Evolutionary conservation across 257 asterid genomes (phyloP), one percentile per base, ranked within the genome.

Genomic region (Solanum ossicruentum): DNA sequence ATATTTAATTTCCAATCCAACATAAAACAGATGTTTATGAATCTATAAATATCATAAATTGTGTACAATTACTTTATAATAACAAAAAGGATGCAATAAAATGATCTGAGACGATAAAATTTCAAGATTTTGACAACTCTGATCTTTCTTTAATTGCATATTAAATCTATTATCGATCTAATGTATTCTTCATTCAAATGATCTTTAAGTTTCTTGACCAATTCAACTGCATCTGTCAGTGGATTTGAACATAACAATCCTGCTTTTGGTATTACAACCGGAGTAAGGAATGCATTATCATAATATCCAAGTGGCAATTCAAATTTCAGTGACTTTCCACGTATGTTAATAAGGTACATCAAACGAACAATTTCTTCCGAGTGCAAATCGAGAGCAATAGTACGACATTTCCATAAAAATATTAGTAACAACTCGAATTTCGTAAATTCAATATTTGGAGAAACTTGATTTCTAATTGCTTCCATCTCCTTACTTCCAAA

Each of bases 101-200:
- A 45, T 61, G 63, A 60, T 82, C 85, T 7, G 83, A 84, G 13
- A 72, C n/a, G 2, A 36, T 0, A 10, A 41, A 86, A 23, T n/a
- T 86, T 84, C 71, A 54, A 10, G 23, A n/a, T 60, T 47, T 28
- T 26, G 69, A 10, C 3, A 57, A 82, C 7, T 72, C 26, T 6
- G 88, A 71, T 17, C 84, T 49, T 12, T 77, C 85, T 69, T 78
- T 82, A 15, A 83, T 78, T 0, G 55, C 88, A 80, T n/a, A 87
- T 85, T 3, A 87, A 28, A 47, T 87, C 85, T 5, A 41, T 69
- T 2, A 57, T 18, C 3, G 65, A 61, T 21, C 12, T 61, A 11
- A 61, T 61, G 0, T 61, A 61, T 36, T 61, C 69, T 11, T 61
- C 69, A 2, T 61, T 61, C 1, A 21, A 1, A 0, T 61, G 17